Evolutionary conservation across 352 stramenopile species (phyloP).

Genomic region (Poterioochromonas sp.): DNA sequence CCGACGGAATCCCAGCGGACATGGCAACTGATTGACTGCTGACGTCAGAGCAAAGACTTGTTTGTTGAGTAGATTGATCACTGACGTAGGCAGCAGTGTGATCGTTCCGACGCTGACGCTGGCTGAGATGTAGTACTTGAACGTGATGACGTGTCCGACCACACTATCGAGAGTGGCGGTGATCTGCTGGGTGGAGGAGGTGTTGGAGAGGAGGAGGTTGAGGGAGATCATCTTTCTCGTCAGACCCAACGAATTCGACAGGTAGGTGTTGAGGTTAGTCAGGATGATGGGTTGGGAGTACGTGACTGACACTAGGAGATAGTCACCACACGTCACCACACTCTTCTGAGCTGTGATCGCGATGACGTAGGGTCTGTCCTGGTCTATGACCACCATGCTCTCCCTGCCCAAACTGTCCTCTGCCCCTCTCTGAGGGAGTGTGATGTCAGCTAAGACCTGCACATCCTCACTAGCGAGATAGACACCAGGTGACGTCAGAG

Average conservation of each 20-base stretch:
- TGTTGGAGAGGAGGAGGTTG: no score
- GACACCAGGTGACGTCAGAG: neutral
- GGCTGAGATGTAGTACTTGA: neutral
- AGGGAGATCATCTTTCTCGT: no score
- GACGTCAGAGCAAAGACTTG: neutral
- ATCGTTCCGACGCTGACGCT: neutral
- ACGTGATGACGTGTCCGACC: neutral
- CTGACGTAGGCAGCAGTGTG: neutral
- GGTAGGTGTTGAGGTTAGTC: no score
- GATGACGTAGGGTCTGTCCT: neutral
- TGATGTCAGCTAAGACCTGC: neutral
- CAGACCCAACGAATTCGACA: no score
- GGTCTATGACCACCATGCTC: neutral
- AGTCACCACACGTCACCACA: neutral
- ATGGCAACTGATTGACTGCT: neutral
- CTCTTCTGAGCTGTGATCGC: neutral
- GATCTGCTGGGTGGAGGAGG: neutral
- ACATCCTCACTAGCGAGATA: neutral
- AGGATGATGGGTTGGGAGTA: conserved; percentile 8
- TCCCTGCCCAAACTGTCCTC: neutral
- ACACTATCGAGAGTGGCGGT: neutral
- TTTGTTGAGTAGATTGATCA: neutral
- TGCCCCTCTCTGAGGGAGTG: neutral
- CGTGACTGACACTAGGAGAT: neutral
- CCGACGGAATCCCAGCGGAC: neutral